phyloP scores from a whole-genome alignment of 1,139 yeast genomes.

The Geotrichum bryndzae region DNA sequence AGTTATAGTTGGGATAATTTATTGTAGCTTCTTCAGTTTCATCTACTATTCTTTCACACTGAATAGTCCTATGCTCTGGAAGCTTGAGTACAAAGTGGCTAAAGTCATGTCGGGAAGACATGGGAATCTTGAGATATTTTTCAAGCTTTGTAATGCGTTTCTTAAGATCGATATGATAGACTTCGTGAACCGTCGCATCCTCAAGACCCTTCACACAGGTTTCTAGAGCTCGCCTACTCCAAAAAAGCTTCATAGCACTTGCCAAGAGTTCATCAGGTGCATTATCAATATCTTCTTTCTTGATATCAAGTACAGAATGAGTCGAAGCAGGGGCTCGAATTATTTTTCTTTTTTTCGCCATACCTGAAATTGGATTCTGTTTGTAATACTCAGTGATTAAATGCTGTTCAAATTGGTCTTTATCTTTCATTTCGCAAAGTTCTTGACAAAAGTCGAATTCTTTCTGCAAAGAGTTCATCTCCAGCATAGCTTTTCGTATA shows the following conservation, averaged over 20 bases:
- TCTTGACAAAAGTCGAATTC: slow-evolving; percentile 8
- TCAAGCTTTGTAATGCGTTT: slow-evolving; percentile 18
- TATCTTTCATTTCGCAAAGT: neutral
- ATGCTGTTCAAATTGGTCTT: slow-evolving; percentile 4
- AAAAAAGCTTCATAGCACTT: slow-evolving; percentile 15
- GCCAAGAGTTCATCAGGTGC: neutral
- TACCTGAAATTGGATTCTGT: slow-evolving; percentile 14
- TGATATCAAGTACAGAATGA: neutral
- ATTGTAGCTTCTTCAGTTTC: neutral
- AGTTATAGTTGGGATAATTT: slow-evolving; percentile 8
- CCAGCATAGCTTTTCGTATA: slow-evolving; percentile 29
- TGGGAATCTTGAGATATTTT: slow-evolving; percentile 18
- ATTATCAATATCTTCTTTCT: neutral
- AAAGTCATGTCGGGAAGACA: slow-evolving; percentile 11
- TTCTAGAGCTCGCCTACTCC: slow-evolving; percentile 25
- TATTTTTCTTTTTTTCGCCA: slow-evolving; percentile 19
- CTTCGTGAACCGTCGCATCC: slow-evolving; percentile 21
- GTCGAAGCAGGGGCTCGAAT: neutral
- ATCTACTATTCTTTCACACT: slow-evolving; percentile 6
- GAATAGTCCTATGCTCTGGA: slow-evolving; percentile 8
- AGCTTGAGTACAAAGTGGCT: slow-evolving; percentile 1
- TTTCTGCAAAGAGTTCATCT: slow-evolving; percentile 20
- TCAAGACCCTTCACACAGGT: slow-evolving; percentile 27
- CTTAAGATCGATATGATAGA: slow-evolving; percentile 24
- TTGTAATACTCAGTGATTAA: slow-evolving; percentile 9